Evolutionary conservation across 306 rosid species (phyloP).

Genomic region (Erythrophleum fordii): DNA sequence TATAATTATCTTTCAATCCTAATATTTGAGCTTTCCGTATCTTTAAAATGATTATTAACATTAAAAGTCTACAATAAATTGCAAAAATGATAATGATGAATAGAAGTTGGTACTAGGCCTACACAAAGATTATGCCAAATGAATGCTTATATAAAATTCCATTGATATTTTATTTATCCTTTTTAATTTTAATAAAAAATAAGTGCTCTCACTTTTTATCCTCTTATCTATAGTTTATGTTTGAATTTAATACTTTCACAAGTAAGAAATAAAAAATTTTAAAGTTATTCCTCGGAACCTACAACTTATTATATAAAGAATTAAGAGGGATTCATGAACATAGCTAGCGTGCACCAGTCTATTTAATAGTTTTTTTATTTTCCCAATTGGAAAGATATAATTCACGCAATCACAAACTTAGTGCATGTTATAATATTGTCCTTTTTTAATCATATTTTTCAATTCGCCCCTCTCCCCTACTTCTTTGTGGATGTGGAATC

Average conservation of each 20-base stretch:
- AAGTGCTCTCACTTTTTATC: background rate
- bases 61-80: too few species aligned
- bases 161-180: background rate
- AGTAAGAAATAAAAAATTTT: too few species aligned
- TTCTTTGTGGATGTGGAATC: conserved; percentile 45
- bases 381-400: background rate
- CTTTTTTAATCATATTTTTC: background rate
- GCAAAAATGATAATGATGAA: background rate
- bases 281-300: too few species aligned
- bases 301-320: too few species aligned
- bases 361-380: background rate
- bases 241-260: too few species aligned
- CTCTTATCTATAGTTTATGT: too few species aligned
- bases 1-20: too few species aligned
- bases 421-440: background rate
- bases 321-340: background rate
- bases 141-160: background rate
- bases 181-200: background rate
- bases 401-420: conserved; percentile 1
- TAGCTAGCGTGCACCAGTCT: conserved; percentile 9
- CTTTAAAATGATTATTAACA: too few species aligned
- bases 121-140: background rate
- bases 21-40: too few species aligned
- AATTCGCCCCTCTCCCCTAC: background rate
- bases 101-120: background rate